Evolutionary conservation across 495 filamentous ascomycete species (phyloP).

Genomic region (Xylaria sp.): DNA sequence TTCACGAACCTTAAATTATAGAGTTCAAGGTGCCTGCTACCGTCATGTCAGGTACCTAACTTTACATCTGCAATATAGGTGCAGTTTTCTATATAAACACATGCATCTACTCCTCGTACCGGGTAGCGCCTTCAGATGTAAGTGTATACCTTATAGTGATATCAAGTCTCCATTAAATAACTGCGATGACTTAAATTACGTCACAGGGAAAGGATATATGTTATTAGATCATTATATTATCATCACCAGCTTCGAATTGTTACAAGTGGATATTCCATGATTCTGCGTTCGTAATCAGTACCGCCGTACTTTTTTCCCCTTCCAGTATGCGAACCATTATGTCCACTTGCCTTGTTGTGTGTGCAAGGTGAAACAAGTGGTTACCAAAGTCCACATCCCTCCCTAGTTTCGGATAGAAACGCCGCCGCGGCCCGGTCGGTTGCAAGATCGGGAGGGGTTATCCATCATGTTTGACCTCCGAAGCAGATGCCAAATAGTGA

Average conservation of each 20-base stretch:
- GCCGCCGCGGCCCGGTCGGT: neutral
- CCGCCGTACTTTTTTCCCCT: neutral
- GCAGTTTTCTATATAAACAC: no score
- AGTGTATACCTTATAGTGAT: neutral
- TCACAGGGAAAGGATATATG: neutral
- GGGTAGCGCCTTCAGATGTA: no score
- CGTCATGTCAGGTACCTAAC: no score
- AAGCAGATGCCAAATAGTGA: neutral
- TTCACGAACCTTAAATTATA: no score
- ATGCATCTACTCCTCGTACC: no score
- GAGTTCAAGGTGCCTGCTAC: no score
- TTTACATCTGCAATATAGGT: no score
- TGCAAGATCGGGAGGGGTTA: neutral
- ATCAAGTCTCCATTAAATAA: neutral
- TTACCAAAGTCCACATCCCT: neutral
- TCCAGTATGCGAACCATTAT: neutral
- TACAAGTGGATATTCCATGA: neutral
- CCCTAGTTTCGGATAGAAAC: neutral
- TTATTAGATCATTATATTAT: slow-evolving; percentile 25
- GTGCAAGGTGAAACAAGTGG: neutral
- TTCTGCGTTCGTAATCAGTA: neutral
- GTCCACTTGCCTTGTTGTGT: neutral
- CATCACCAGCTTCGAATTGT: neutral
- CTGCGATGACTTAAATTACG: neutral
- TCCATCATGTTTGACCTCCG: neutral